Evolutionary conservation across 83 land plant genomes (phyloP), one percentile per base, ranked within the genome.

Genomic region (Picea abies): DNA sequence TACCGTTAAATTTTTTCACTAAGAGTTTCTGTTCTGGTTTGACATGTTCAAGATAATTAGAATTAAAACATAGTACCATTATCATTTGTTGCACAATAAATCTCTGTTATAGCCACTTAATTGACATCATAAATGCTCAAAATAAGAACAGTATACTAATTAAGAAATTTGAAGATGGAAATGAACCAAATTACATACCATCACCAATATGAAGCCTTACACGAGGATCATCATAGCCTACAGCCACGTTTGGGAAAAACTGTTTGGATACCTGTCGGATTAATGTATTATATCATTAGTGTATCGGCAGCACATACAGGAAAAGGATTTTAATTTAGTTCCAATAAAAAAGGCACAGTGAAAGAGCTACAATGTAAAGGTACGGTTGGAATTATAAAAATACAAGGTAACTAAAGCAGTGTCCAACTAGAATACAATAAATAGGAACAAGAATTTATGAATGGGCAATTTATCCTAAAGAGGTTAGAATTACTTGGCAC

Each of bases 151-250:
- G 58, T 47, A 52, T 25, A 1, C 22, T 12, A 39, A 35, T 44
- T 63, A 3, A 76, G 4, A 19, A 79, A 80, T 9, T n/a, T 22
- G 14, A n/a, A 83, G 26, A 81, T 3, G 11, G 37, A 83, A 72
- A 19, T 63, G 6, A 44, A 22, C 19, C 58, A 44, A 82, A 73
- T 73, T 2, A 73, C 88, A 60, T 92, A 94, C 98, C 98, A 88
- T 96, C 98, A 35, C 96, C 97, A 84, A 96, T 83, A 72, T 92
- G 93, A 68, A 96, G 92, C 66, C 52, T 87, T 10, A 96, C 98
- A 76, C 97, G 95, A 23, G 98, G 97, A 85, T 96, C 96, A 20
- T 91, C 92, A 83, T 83, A 96, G 12, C 98, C 98, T 66, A 92
- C 79, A 11, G 97, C 95, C 62, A 96, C 82, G 15, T 85, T 83